Percentiles rank a stretch among this genome's conserved stretches.
These are phyloP conservation scores for Dalechampia spathulata DNA, from an alignment of 441 rosid species.

Conservation along the genomic window DNA sequence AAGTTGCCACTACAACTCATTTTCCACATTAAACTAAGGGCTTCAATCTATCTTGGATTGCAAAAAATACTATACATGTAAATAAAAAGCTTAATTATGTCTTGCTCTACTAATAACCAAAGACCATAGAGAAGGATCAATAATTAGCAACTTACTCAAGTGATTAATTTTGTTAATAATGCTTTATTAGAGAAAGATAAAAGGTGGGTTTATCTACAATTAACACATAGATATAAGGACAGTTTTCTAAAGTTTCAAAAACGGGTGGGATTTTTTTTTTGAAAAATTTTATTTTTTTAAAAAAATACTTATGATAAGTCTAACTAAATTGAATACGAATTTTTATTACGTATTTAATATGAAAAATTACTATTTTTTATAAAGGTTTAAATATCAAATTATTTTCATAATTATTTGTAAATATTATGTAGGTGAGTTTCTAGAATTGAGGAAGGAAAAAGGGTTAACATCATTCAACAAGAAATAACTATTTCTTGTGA, in stretches of 20 bases:
- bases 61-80: not conserved
- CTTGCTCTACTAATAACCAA: not conserved
- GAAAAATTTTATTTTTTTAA: too few relatives aligned
- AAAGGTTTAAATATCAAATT: too few relatives aligned
- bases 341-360: not conserved
- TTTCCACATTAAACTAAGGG: not conserved
- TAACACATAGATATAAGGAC: too few relatives aligned
- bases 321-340: too few relatives aligned
- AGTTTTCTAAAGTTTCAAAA: too few relatives aligned
- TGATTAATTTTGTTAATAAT: too few relatives aligned
- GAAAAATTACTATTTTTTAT: not conserved
- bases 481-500: constrained; percentile 6
- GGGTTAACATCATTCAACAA: constrained; percentile 9
- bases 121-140: not conserved
- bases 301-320: too few relatives aligned
- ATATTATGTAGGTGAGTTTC: not conserved
- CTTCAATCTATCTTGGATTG: not conserved
- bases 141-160: not conserved
- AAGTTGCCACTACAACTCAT: constrained; percentile 9
- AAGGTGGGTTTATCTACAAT: too few relatives aligned
- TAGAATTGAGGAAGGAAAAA: not conserved
- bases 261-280: too few relatives aligned
- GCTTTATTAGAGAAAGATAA: too few relatives aligned
- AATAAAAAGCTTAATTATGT: not conserved
- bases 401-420: too few relatives aligned